These are phyloP conservation scores for Podaxis sp. DNA, from an alignment of 768 basidiomycete genomes.

Conservation along the genomic window DNA sequence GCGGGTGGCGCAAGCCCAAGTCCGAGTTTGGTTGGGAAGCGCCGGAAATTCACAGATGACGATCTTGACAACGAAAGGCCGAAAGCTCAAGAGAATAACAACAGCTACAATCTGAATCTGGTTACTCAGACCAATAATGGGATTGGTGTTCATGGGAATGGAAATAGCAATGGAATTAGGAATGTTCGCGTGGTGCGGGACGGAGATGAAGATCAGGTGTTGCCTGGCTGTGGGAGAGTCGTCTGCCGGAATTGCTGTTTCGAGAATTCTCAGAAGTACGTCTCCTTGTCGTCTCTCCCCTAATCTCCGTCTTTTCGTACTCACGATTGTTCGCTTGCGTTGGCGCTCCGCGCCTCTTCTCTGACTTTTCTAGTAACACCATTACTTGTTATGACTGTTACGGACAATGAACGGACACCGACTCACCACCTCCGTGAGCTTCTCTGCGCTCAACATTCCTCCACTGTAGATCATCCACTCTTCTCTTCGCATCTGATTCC, in stretches of 20 bases:
- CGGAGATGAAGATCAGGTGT: slow-evolving; percentile 21
- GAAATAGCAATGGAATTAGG: neutral
- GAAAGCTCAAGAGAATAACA: neutral
- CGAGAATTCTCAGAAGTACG: slow-evolving; percentile 41
- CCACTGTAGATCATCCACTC: neutral
- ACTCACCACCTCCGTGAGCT: neutral
- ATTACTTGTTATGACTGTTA: slow-evolving; percentile 41
- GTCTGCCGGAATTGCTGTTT: slow-evolving; percentile 45
- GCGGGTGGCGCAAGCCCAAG: slow-evolving; percentile 1
- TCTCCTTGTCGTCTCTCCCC: neutral
- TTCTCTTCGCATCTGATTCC: no score
- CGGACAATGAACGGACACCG: slow-evolving; percentile 13
- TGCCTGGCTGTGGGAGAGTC: slow-evolving; percentile 38
- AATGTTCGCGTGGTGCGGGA: no score
- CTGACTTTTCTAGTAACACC: slow-evolving; percentile 26
- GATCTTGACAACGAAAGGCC: slow-evolving; percentile 17
- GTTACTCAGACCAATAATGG: neutral
- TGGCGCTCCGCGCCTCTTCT: neutral
- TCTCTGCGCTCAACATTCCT: neutral
- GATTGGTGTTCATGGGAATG: neutral
- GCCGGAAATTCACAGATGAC: slow-evolving; percentile 27
- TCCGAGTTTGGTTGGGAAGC: slow-evolving; percentile 18
- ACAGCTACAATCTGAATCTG: neutral
- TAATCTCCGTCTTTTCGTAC: neutral
- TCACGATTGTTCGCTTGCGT: neutral